These are phyloP conservation scores for Strobilomyces echinocephalus DNA, from an alignment of 768 basidiomycete species.

Conservation along the genomic window DNA sequence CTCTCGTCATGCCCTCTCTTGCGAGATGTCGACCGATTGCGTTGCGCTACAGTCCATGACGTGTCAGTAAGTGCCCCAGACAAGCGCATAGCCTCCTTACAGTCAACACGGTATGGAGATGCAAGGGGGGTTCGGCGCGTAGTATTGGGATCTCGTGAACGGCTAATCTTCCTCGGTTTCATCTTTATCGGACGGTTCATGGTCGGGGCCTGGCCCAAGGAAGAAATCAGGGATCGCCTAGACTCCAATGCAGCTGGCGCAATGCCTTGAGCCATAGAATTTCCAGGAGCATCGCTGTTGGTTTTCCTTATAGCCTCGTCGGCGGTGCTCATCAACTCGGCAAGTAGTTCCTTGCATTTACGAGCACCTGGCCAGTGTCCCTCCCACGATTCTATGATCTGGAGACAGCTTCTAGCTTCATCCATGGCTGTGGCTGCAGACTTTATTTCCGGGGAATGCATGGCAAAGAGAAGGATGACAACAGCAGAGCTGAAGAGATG, in stretches of 20 bases:
- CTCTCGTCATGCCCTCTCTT: slow-evolving; percentile 68
- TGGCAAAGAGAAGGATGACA: slow-evolving; percentile 78
- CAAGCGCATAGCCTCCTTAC: slow-evolving; percentile 35
- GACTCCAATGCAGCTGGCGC: slow-evolving; percentile 43
- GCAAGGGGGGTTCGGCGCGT: slow-evolving; percentile 53
- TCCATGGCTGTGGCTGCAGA: slow-evolving; percentile 73
- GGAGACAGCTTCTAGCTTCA: slow-evolving; percentile 69
- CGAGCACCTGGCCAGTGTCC: slow-evolving; percentile 84
- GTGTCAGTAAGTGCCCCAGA: slow-evolving; percentile 13
- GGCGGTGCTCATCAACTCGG: slow-evolving; percentile 65
- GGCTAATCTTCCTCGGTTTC: slow-evolving; percentile 48
- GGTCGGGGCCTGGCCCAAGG: slow-evolving; percentile 38
- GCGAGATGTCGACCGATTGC: slow-evolving; percentile 73
- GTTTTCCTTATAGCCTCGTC: slow-evolving; percentile 54
- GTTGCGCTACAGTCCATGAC: slow-evolving; percentile 41
- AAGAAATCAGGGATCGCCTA: slow-evolving; percentile 48
- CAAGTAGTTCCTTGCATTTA: slow-evolving; percentile 78
- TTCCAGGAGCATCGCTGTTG: slow-evolving; percentile 14
- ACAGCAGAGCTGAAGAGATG: slow-evolving; percentile 86
- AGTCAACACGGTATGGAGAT: slow-evolving; percentile 62
- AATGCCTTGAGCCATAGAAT: slow-evolving; percentile 24
- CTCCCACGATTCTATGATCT: slow-evolving; percentile 75
- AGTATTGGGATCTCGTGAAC: slow-evolving; percentile 54
- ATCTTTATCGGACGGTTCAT: slow-evolving; percentile 49
- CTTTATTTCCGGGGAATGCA: slow-evolving; percentile 69